phyloP scores from a whole-genome alignment of 1,284 basidiomycete species.

The Cutaneotrichosporon sp. region DNA sequence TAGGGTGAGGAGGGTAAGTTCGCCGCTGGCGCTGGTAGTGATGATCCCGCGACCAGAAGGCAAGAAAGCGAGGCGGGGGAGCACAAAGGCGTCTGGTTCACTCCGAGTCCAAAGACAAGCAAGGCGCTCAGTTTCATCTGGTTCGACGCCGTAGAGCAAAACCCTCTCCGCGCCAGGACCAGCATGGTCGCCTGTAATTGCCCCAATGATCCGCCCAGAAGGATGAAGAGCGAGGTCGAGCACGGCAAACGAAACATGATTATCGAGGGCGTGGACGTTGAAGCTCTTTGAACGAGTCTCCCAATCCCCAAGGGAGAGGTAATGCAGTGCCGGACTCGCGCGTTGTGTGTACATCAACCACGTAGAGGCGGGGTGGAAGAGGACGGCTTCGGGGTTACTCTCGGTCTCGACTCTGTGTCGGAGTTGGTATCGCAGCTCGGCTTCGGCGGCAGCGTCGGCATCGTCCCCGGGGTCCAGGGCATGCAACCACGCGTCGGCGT shows the following conservation, averaged over 20 bases:
- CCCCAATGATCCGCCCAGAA: constrained; percentile 44
- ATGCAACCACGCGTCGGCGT: constrained; percentile 38
- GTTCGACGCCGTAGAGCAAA: constrained; percentile 32
- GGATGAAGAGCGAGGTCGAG: constrained; percentile 59
- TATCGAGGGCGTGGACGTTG: constrained; percentile 50
- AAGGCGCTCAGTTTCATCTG: constrained; percentile 42
- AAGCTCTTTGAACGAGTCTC: constrained; percentile 38
- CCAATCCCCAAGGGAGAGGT: constrained; percentile 28
- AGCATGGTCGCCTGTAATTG: constrained; percentile 52
- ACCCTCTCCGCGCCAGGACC: constrained; percentile 39
- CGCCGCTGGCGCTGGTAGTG: constrained; percentile 45
- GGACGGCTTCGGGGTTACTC: constrained; percentile 49
- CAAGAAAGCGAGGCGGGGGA: constrained; percentile 52
- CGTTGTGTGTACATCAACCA: constrained; percentile 47
- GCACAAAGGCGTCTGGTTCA: constrained; percentile 49
- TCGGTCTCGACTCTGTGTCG: constrained; percentile 34
- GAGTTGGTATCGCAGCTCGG: constrained; percentile 39
- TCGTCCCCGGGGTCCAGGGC: constrained; percentile 43
- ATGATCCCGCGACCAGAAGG: constrained; percentile 48
- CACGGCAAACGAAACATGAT: constrained; percentile 58
- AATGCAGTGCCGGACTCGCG: constrained; percentile 41
- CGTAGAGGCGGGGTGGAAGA: constrained; percentile 37
- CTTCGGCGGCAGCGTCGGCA: constrained; percentile 38
- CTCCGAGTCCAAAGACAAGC: constrained; percentile 47
- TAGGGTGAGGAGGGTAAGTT: constrained; percentile 43